These are phyloP conservation scores for Aspergillus sp. DNA, from an alignment of 2,329 filamentous ascomycete genomes.

Conservation along the genomic window DNA sequence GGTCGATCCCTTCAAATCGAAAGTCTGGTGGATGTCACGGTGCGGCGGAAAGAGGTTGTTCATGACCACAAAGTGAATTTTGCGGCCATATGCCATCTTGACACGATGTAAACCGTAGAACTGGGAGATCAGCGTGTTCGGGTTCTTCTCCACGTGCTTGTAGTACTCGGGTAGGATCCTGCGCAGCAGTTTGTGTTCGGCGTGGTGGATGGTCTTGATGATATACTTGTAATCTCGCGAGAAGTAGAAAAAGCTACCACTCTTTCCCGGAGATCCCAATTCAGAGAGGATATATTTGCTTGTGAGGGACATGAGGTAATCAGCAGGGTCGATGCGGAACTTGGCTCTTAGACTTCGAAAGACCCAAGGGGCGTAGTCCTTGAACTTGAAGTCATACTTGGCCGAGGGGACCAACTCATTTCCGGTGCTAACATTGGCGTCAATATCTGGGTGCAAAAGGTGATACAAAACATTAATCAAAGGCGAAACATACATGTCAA, in stretches of 20 bases:
- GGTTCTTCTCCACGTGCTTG: conserved; percentile 82
- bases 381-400: conserved; percentile 99
- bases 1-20: conserved; percentile 94
- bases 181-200: conserved; percentile 54
- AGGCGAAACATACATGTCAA: conserved; percentile 71
- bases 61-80: conserved; percentile 99
- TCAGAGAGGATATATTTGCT: conserved; percentile 98
- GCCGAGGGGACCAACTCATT: conserved; percentile 96
- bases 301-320: conserved; percentile 96
- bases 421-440: conserved; percentile 60
- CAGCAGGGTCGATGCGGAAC: conserved; percentile 89
- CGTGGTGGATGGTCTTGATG: conserved; percentile 98
- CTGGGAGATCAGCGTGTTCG: conserved; percentile 92
- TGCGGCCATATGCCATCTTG: conserved; percentile 95
- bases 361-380: conserved; percentile 99
- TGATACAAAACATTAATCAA: conserved; percentile 27
- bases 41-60: conserved; percentile 98
- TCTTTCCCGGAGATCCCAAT: conserved; percentile 93
- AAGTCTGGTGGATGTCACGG: conserved; percentile 93
- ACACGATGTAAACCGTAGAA: conserved; percentile 97
- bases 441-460: not conserved
- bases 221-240: conserved; percentile 99
- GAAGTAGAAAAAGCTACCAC: conserved; percentile 99
- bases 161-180: conserved; percentile 76
- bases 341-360: conserved; percentile 83